Base-by-base conservation (phyloP, 495 filamentous ascomycete genomes). In the Hypoxylon intermedium region DNA sequence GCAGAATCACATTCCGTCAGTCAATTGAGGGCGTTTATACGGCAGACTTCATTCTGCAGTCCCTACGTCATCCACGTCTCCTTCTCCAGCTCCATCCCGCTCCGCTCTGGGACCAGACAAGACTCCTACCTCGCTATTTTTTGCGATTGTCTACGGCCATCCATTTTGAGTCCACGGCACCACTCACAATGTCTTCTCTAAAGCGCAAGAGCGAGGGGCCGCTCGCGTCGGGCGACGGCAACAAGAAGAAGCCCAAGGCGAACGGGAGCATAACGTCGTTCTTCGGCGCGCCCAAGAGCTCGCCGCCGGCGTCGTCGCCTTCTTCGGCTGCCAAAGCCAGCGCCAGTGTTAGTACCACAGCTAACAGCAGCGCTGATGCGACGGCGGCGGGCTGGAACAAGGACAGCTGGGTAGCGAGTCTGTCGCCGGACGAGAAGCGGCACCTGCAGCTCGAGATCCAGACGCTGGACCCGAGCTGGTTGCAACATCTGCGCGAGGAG, bases 401-500 rank as follows among this genome's bases (percentile, higher is more conserved):
- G 75, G 83, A 80, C 5, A 89, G 86, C 77, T 98, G 94, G 94
- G 80, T 91, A 1, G 82, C 83, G 9, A 85, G 83, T 34, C 79
- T 98, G 53, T 92, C 85, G 0, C 63, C 81, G 4, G 95, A 98
- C 77, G 91, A 96, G 72, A 89, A 86, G 67, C 81, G 86, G 13
- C 77, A 98, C 20, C 79, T 98, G 31, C 77, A 89, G 56, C 80
- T 98, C 23, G 94, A 98, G 74, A 96, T 98, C 67, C 83, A 93
- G 33, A 97, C 92, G 0, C 77, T 98, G 63, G 81, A 98, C 67
- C 90, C 91, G 34, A 92, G 85, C 74, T 98, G 94, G 94, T 79
- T 98, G 42, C 85, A 84, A 26, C 86, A 88, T 48, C 81, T 98
- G 38, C 93, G 92, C 68, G 90, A 94, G 48, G 92, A 96, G 67